A percentile compares a stretch with the other conserved stretches of the same genome.
Conservation (phyloP, 768 basidiomycete species). For the Leccinum longicurvipes region DNA sequence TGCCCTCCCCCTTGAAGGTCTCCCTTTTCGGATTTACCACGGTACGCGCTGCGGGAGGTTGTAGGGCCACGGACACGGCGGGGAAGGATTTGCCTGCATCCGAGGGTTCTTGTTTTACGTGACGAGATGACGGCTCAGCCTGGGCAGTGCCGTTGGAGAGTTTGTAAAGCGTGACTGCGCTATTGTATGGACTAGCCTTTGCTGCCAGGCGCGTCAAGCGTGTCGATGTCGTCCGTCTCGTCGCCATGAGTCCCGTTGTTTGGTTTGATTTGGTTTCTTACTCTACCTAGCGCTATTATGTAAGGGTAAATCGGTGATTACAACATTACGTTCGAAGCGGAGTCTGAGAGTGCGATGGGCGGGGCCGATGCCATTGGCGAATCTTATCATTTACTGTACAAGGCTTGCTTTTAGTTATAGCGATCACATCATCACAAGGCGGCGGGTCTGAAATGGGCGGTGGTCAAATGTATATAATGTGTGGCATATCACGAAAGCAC, state of each 20-base stretch:
- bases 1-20: not conserved
- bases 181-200: slow-evolving; percentile 43
- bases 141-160: not conserved
- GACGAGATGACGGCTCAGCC: slow-evolving; percentile 26
- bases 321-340: too few relatives aligned
- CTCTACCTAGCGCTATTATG: too few relatives aligned
- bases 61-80: not conserved
- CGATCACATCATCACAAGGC: too few relatives aligned
- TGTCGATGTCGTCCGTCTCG: slow-evolving; percentile 26
- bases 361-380: too few relatives aligned
- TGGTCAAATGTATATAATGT: not conserved
- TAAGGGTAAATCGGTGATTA: too few relatives aligned
- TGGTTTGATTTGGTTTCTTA: too few relatives aligned
- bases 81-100: not conserved
- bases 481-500: not conserved
- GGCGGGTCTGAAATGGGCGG: too few relatives aligned
- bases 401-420: too few relatives aligned
- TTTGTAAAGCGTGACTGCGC: slow-evolving; percentile 40
- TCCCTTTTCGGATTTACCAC: not conserved
- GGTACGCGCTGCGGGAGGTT: not conserved
- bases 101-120: slow-evolving; percentile 28
- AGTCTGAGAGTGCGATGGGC: too few relatives aligned
- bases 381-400: too few relatives aligned
- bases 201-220: slow-evolving; percentile 35
- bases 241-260: too few relatives aligned